These are phyloP conservation scores for Puccinellia tenuiflora DNA, from an alignment of 176 grass and related monocot species.

Conservation along the genomic window DNA sequence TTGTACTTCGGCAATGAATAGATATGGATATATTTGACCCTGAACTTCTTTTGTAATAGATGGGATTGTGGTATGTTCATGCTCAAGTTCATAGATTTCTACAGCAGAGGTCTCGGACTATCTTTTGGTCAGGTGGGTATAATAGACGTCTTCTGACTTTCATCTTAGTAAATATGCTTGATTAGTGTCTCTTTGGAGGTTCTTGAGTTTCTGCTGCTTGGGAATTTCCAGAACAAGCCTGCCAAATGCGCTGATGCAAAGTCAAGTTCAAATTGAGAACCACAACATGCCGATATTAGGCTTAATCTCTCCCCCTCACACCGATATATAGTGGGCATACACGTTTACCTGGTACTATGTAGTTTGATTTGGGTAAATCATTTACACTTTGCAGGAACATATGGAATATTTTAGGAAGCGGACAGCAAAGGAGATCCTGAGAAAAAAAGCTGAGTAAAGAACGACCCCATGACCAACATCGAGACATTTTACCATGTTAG, in stretches of 20 bases:
- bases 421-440: constrained; percentile 77
- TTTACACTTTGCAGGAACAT: constrained; percentile 46
- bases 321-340: not conserved
- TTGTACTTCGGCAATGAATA: not conserved
- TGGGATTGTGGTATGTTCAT: constrained; percentile 94
- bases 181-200: not conserved
- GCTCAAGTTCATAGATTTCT: constrained; percentile 82
- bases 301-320: not conserved
- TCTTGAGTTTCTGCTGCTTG: not conserved
- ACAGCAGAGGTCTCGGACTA: constrained; percentile 52
- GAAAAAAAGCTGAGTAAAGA: constrained; percentile 67
- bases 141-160: constrained; percentile 3
- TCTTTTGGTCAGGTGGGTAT: constrained; percentile 62
- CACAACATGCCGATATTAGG: constrained; percentile 5
- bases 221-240: not conserved
- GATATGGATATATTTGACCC: constrained; percentile 4
- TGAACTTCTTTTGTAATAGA: constrained; percentile 34
- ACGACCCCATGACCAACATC: not conserved
- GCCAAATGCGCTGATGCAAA: not conserved
- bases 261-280: not conserved
- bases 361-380: not conserved
- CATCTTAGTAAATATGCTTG: not conserved
- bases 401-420: constrained; percentile 84
- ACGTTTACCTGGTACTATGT: not conserved
- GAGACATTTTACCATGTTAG: not conserved